phyloP scores from a whole-genome alignment of 306 rosid species.

The Dalbergia oliveri region DNA sequence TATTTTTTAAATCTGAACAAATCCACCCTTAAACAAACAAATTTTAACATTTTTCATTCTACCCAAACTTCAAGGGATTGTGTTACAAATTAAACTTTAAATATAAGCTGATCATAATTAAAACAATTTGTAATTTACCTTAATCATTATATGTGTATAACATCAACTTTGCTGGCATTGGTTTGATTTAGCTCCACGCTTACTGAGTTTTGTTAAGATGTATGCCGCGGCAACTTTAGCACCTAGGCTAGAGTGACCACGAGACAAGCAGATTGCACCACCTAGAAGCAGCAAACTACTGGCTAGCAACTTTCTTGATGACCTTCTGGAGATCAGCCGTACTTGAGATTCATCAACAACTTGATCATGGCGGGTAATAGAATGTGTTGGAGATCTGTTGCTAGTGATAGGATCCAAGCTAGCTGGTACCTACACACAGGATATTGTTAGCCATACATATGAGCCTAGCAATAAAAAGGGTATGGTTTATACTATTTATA shows the following conservation, averaged over 20 bases:
- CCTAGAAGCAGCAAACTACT: conserved; percentile 80
- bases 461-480: background rate
- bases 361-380: conserved; percentile 43
- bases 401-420: conserved; percentile 55
- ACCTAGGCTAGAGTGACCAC: conserved; percentile 85
- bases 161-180: conserved; percentile 42
- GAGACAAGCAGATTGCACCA: conserved; percentile 77
- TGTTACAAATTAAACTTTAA: background rate
- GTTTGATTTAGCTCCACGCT: conserved; percentile 58
- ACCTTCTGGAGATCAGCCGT: conserved; percentile 49
- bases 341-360: conserved; percentile 44
- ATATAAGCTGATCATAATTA: background rate
- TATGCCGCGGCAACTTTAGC: conserved; percentile 88
- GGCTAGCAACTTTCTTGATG: conserved; percentile 72
- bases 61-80: background rate
- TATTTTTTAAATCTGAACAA: no score
- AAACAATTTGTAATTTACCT: background rate
- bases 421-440: conserved; percentile 66
- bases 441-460: conserved; percentile 35
- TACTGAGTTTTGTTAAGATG: conserved; percentile 70
- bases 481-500: no score
- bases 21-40: no score
- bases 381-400: conserved; percentile 41
- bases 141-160: background rate
- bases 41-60: background rate